phyloP scores from a whole-genome alignment of 768 basidiomycete genomes.

The Mycena vitilis region DNA sequence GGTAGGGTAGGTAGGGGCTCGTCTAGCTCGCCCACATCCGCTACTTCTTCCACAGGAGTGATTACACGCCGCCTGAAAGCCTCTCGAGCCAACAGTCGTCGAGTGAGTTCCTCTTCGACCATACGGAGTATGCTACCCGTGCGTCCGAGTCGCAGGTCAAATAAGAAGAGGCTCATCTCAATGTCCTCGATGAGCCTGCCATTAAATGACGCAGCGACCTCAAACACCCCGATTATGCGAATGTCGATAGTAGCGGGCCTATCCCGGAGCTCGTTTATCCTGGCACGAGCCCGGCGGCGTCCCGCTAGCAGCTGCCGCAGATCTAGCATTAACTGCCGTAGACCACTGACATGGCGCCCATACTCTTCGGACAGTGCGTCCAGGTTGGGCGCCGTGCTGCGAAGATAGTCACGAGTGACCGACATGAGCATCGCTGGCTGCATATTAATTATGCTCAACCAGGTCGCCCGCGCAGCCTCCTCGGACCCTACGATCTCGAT shows the following conservation, averaged over 20 bases:
- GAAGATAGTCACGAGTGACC: not conserved
- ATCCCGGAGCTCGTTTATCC: not conserved
- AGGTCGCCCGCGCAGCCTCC: not conserved
- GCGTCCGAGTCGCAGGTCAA: not conserved
- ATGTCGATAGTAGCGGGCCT: not conserved
- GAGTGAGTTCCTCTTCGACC: not conserved
- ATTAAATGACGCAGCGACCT: not conserved
- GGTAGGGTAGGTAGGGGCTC: not conserved
- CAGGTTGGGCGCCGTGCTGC: not conserved
- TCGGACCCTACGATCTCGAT: not conserved
- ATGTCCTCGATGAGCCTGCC: not conserved
- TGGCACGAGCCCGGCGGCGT: not conserved
- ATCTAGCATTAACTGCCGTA: not conserved
- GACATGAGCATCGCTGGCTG: not conserved
- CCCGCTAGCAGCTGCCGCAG: not conserved
- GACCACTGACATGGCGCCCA: not conserved
- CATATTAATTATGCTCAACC: not conserved
- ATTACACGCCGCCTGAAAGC: not conserved
- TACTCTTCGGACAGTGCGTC: not conserved
- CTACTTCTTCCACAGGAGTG: not conserved
- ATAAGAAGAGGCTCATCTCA: not conserved
- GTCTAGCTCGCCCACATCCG: not conserved
- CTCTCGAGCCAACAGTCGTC: not conserved
- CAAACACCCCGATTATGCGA: not conserved
- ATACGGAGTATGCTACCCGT: no score